Evolutionary conservation across 805 yeast species (phyloP).

Genomic region (Yarrowia hollandica): DNA sequence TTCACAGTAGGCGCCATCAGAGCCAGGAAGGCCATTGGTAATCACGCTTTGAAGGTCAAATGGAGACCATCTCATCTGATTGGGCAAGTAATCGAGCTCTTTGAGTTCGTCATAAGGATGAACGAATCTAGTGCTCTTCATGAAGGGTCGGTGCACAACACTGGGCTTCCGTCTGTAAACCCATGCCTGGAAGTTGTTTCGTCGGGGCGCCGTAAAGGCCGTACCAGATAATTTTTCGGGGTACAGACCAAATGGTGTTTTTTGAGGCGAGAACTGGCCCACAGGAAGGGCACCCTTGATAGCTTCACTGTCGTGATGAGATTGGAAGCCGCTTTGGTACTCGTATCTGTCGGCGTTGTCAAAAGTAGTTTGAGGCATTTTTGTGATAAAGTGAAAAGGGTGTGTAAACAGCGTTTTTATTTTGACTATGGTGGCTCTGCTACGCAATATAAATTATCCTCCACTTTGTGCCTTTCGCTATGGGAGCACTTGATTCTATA

Average conservation of each 20-base stretch:
- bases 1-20: not conserved
- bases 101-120: slow-evolving; percentile 14
- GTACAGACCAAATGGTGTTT: slow-evolving; percentile 36
- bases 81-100: slow-evolving; percentile 34
- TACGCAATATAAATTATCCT: not conserved
- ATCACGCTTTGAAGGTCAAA: slow-evolving; percentile 31
- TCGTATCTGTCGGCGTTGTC: slow-evolving; percentile 33
- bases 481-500: too few species aligned
- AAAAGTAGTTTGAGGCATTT: slow-evolving; percentile 32
- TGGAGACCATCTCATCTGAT: slow-evolving; percentile 37
- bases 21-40: not conserved
- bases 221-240: slow-evolving; percentile 40
- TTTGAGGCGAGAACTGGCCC: slow-evolving; percentile 37
- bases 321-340: slow-evolving; percentile 35
- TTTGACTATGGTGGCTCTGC: not conserved
- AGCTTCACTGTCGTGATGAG: slow-evolving; percentile 38
- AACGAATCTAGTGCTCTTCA: slow-evolving; percentile 10
- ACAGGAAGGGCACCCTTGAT: slow-evolving; percentile 35
- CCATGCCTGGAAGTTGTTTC: slow-evolving; percentile 37
- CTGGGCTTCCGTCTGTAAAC: slow-evolving; percentile 36
- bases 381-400: too few species aligned
- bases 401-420: not conserved
- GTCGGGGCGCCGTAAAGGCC: slow-evolving; percentile 39
- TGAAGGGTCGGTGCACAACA: slow-evolving; percentile 34
- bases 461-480: not conserved